A percentile compares a stretch with the other conserved stretches of the same genome.
These are phyloP conservation scores for Ogataea methanolica DNA, from an alignment of 805 yeast species.

Conservation along the genomic window DNA sequence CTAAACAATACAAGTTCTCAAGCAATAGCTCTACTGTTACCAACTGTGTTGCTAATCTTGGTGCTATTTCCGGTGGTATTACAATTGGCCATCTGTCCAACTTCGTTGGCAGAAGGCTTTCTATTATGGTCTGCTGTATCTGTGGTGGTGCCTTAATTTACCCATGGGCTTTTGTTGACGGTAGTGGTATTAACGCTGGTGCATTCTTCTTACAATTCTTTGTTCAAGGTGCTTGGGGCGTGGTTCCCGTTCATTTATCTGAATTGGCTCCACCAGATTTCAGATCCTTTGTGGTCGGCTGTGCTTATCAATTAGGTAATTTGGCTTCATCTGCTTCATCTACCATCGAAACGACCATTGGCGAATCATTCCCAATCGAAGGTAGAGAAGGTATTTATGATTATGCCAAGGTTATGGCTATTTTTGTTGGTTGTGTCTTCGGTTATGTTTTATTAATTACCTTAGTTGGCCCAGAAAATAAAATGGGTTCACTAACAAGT, in stretches of 20 bases:
- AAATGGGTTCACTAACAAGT: constrained; percentile 19
- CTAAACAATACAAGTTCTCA: constrained; percentile 40
- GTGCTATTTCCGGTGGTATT: constrained; percentile 55
- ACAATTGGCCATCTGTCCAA: constrained; percentile 51
- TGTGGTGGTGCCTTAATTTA: constrained; percentile 58
- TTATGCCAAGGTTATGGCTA: constrained; percentile 61
- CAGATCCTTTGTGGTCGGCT: constrained; percentile 60
- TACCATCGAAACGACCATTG: constrained; percentile 63
- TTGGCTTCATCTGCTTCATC: constrained; percentile 63
- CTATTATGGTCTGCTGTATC: constrained; percentile 47
- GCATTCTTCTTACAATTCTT: constrained; percentile 58
- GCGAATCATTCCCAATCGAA: constrained; percentile 46
- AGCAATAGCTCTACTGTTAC: constrained; percentile 47
- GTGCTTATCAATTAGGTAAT: constrained; percentile 65
- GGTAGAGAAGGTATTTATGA: constrained; percentile 32
- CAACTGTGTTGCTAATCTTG: constrained; percentile 52
- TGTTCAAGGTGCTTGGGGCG: constrained; percentile 72
- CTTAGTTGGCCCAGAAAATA: constrained; percentile 59
- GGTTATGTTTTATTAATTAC: constrained; percentile 46
- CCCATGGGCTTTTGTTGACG: constrained; percentile 53
- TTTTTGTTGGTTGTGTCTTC: constrained; percentile 61
- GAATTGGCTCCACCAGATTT: constrained; percentile 61
- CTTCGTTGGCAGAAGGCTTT: constrained; percentile 50
- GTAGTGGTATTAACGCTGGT: constrained; percentile 49
- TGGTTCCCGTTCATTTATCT: constrained; percentile 55